A percentile compares a stretch with the other conserved stretches of the same genome.
These are phyloP conservation scores for Didymella keratinophila DNA, from an alignment of 2,329 filamentous ascomycete genomes.

Conservation along the genomic window DNA sequence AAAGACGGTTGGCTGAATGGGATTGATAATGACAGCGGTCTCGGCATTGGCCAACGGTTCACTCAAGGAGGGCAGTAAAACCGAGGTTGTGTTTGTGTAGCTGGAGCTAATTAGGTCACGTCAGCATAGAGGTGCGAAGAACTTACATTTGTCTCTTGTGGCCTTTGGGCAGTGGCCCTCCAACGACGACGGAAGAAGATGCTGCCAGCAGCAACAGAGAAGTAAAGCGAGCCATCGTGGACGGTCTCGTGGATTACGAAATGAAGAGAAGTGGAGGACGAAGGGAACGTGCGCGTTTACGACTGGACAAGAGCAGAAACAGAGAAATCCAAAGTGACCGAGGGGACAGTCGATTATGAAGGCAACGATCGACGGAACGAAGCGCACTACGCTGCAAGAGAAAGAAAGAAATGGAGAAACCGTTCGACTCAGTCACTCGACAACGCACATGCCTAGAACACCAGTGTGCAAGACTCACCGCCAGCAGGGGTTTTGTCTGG, in stretches of 20 bases:
- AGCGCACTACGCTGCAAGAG: conserved; percentile 33
- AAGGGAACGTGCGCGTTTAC: conserved; percentile 30
- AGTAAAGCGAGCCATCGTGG: conserved; percentile 37
- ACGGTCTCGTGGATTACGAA: conserved; percentile 28
- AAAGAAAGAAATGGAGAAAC: conserved; percentile 29
- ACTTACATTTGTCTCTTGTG: conserved; percentile 43
- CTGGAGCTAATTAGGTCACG: conserved; percentile 18
- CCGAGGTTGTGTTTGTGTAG: conserved; percentile 38
- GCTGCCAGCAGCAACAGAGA: conserved; percentile 51
- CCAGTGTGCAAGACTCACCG: conserved; percentile 34
- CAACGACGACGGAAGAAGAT: conserved; percentile 36
- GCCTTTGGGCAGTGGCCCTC: conserved; percentile 45
- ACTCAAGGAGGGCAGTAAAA: conserved; percentile 10
- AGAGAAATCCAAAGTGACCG: conserved; percentile 31
- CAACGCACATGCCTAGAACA: conserved; percentile 37
- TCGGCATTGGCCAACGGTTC: conserved; percentile 36
- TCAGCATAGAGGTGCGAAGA: neutral
- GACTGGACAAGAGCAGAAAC: conserved; percentile 30
- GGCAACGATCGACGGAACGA: conserved; percentile 43
- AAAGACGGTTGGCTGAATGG: conserved; percentile 41
- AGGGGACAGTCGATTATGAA: conserved; percentile 41
- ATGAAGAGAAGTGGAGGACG: conserved; percentile 30
- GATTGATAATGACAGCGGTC: conserved; percentile 45
- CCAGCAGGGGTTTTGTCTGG: conserved; percentile 33
- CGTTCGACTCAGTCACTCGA: conserved; percentile 38